Evolutionary conservation across 1,139 yeast genomes (phyloP).

Genomic region (Candida sanyaensis): DNA sequence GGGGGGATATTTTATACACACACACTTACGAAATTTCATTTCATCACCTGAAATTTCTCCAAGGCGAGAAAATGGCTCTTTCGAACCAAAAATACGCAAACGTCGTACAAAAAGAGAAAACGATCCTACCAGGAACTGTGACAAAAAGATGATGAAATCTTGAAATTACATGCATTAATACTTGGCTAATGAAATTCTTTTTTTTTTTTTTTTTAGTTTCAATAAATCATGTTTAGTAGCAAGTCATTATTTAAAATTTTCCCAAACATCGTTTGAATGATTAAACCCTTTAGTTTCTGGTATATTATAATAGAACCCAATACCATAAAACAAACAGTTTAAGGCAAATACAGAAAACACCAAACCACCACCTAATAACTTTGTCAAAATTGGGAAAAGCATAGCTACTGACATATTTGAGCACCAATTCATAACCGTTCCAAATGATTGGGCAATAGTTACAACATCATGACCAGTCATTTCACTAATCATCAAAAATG

Average conservation of each 20-base stretch:
- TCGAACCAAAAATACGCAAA: no score
- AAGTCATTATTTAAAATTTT: slow-evolving; percentile 3
- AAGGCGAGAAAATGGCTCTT: no score
- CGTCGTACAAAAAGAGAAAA: no score
- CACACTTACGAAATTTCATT: no score
- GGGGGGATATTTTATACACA: no score
- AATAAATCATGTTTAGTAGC: background rate
- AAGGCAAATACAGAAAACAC: slow-evolving; percentile 32
- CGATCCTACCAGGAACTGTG: no score
- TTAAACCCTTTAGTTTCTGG: slow-evolving; percentile 38
- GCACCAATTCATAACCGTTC: slow-evolving; percentile 83
- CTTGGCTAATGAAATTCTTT: background rate
- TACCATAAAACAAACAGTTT: slow-evolving; percentile 22
- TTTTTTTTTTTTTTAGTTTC: no score
- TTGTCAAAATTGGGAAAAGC: slow-evolving; percentile 58
- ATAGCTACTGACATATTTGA: slow-evolving; percentile 79
- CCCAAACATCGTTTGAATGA: slow-evolving; percentile 33
- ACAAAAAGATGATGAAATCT: background rate
- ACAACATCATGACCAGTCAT: slow-evolving; percentile 72
- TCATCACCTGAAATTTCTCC: no score
- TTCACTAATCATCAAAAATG: slow-evolving; percentile 81
- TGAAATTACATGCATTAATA: background rate
- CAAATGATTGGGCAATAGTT: slow-evolving; percentile 84
- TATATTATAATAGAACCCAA: slow-evolving; percentile 22
- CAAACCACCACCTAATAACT: slow-evolving; percentile 27